A percentile compares a stretch with the other conserved stretches of the same genome.
Conservation (phyloP, 768 basidiomycete species). For the Vishniacozyma victoriae region DNA sequence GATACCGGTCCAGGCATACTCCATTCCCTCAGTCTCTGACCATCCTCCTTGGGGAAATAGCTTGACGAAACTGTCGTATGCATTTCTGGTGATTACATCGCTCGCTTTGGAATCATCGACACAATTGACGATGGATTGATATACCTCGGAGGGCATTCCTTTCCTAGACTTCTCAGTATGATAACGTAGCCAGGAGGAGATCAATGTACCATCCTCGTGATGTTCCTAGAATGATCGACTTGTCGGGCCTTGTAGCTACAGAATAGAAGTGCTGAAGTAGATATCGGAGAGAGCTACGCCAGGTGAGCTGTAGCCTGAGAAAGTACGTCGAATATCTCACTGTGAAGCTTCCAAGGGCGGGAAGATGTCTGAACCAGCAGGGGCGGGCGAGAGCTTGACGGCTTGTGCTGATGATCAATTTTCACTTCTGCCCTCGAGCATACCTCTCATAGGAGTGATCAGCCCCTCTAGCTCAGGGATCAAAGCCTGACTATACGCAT, state of each 20-base stretch:
- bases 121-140: slow-evolving; percentile 13
- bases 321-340: slow-evolving; percentile 8
- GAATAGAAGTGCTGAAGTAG: slow-evolving; percentile 33
- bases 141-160: slow-evolving; percentile 15
- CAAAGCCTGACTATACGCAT: slow-evolving; percentile 71
- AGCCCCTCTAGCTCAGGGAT: slow-evolving; percentile 57
- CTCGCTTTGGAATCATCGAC: slow-evolving; percentile 23
- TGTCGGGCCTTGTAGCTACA: slow-evolving; percentile 27
- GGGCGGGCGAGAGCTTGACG: slow-evolving; percentile 24
- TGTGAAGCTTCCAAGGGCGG: slow-evolving; percentile 20
- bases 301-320: neutral
- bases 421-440: neutral
- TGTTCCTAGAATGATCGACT: slow-evolving; percentile 26
- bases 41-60: slow-evolving; percentile 23
- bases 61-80: slow-evolving; percentile 11
- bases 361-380: slow-evolving; percentile 20
- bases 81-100: slow-evolving; percentile 15
- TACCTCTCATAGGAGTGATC: slow-evolving; percentile 27
- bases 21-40: slow-evolving; percentile 23
- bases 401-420: slow-evolving; percentile 18
- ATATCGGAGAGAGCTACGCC: slow-evolving; percentile 19
- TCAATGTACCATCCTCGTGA: slow-evolving; percentile 23
- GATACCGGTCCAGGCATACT: slow-evolving; percentile 40
- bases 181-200: neutral
- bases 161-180: slow-evolving; percentile 2